Percentiles rank a stretch among this genome's conserved stretches.
Evolutionary conservation across 768 basidiomycete species (phyloP).

Genomic region (Polyporus arcularius): DNA sequence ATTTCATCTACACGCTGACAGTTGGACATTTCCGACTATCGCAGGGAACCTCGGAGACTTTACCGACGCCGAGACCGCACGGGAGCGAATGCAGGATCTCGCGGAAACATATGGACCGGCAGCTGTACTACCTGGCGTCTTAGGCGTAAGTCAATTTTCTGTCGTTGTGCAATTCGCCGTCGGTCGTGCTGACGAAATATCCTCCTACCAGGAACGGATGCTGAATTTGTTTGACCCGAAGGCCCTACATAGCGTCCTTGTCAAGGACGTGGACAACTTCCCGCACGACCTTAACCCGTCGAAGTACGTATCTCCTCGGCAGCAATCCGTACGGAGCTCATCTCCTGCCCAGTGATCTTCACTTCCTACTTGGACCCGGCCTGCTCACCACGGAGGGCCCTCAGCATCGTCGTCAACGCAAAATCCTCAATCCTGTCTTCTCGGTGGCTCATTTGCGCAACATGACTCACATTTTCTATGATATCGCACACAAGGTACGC

Average conservation of each 20-base stretch:
- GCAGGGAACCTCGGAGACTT: conserved; percentile 5
- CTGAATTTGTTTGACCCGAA: too few relatives aligned
- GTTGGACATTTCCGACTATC: background rate
- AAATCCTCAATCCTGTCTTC: conserved; percentile 15
- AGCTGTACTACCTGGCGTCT: conserved; percentile 46
- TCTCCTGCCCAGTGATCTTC: background rate
- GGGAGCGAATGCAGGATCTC: conserved; percentile 4
- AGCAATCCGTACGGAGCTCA: too few relatives aligned
- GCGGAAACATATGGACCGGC: conserved; percentile 40
- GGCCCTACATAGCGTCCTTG: too few relatives aligned
- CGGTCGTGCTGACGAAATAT: background rate
- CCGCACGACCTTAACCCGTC: too few relatives aligned
- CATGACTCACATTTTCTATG: conserved; percentile 12
- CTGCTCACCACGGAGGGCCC: background rate
- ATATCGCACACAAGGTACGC: conserved; percentile 2
- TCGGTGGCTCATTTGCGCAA: conserved; percentile 8
- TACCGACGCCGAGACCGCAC: background rate
- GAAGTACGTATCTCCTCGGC: too few relatives aligned
- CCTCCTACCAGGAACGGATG: background rate
- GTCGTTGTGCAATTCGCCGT: too few relatives aligned
- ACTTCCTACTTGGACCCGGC: conserved; percentile 3
- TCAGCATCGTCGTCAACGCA: conserved; percentile 9
- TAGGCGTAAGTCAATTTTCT: conserved; percentile 38
- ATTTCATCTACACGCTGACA: too few relatives aligned
- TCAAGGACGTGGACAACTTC: too few relatives aligned